Conservation (phyloP, 1,139 yeast species). For the Saccharomycopsis crataegensis region DNA sequence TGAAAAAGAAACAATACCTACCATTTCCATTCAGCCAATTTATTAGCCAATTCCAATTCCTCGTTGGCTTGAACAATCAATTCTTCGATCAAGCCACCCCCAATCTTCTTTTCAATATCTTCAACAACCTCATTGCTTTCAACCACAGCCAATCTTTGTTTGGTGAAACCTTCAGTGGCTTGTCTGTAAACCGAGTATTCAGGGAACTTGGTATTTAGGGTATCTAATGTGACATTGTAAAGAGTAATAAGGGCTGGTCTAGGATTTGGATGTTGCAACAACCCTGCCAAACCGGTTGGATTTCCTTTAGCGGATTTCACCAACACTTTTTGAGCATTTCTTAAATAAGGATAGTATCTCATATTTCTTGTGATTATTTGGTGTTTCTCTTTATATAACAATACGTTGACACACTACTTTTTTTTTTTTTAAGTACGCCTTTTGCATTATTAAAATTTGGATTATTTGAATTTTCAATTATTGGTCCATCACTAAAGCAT, state of each 20-base stretch:
- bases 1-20: too few relatives aligned
- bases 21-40: constrained; percentile 57
- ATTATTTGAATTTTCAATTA: too few relatives aligned
- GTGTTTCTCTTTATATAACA: not conserved
- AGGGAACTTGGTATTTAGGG: constrained; percentile 57
- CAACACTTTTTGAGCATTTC: constrained; percentile 43
- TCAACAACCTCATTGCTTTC: constrained; percentile 56
- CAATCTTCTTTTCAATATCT: constrained; percentile 66
- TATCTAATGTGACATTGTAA: constrained; percentile 60
- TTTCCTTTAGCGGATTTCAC: constrained; percentile 60
- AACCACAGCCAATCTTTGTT: constrained; percentile 61
- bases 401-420: not conserved
- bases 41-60: constrained; percentile 61
- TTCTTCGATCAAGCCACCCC: constrained; percentile 82
- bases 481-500: too few relatives aligned
- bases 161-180: constrained; percentile 67
- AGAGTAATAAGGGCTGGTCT: constrained; percentile 69
- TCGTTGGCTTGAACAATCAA: constrained; percentile 76
- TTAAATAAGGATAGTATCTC: constrained; percentile 34
- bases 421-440: not conserved
- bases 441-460: not conserved
- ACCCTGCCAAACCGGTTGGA: constrained; percentile 77
- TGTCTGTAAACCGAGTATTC: constrained; percentile 66
- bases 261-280: constrained; percentile 77
- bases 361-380: constrained; percentile 23